Percentiles rank a stretch among this genome's conserved stretches.
Evolutionary conservation across 495 filamentous ascomycete genomes (phyloP).

Genomic region (Lichenothelia convexa): DNA sequence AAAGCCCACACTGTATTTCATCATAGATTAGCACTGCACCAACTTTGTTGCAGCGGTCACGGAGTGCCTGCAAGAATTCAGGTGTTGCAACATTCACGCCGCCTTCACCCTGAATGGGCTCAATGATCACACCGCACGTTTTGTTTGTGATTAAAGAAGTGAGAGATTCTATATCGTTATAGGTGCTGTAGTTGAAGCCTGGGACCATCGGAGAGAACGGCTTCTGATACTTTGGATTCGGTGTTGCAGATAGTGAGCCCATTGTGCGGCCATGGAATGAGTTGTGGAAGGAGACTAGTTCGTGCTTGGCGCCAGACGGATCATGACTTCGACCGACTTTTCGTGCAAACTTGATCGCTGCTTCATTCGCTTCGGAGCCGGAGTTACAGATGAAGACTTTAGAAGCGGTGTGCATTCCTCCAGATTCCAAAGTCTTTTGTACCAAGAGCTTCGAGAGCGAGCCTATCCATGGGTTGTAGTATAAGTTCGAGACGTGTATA

Average conservation of each 20-base stretch:
- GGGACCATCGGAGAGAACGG: constrained; percentile 93
- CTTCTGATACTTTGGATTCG: constrained; percentile 95
- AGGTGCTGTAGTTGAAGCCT: constrained; percentile 71
- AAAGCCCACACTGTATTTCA: constrained; percentile 89
- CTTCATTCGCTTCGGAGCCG: constrained; percentile 90
- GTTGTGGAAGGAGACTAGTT: constrained; percentile 73
- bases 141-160: constrained; percentile 55
- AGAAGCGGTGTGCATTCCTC: constrained; percentile 63
- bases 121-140: constrained; percentile 89
- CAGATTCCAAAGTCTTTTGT: constrained; percentile 49
- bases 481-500: constrained; percentile 83
- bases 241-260: constrained; percentile 79
- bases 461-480: constrained; percentile 89
- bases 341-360: constrained; percentile 87
- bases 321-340: constrained; percentile 65
- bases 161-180: constrained; percentile 61
- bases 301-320: constrained; percentile 54
- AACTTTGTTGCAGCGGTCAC: constrained; percentile 65
- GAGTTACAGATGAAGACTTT: constrained; percentile 89
- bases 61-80: constrained; percentile 63
- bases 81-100: constrained; percentile 70
- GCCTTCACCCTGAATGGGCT: constrained; percentile 95
- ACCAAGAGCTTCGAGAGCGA: constrained; percentile 74
- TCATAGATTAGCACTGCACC: constrained; percentile 84
- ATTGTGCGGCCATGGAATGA: constrained; percentile 95